A percentile compares a stretch with the other conserved stretches of the same genome.
These are phyloP conservation scores for Ogataea angusta DNA, from an alignment of 805 yeast genomes.

Conservation along the genomic window DNA sequence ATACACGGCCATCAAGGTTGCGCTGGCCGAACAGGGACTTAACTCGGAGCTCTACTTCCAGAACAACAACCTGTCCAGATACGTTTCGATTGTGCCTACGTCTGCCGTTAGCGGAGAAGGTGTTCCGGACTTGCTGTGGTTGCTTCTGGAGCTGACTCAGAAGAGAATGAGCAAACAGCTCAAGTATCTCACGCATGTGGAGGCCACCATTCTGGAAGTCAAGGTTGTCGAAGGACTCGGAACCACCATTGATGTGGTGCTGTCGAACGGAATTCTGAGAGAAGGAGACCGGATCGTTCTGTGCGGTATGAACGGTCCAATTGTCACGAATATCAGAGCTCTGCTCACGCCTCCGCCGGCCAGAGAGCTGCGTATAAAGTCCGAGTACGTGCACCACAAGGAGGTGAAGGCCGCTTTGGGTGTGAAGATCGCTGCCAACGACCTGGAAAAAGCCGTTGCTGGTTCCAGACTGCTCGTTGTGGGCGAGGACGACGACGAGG, in stretches of 20 bases:
- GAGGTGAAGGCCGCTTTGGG: constrained; percentile 99
- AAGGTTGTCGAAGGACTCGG: constrained; percentile 98
- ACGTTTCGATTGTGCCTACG: constrained; percentile 95
- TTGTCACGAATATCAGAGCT: constrained; percentile 94
- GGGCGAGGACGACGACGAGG: constrained; percentile 97
- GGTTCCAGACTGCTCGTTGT: constrained; percentile 95
- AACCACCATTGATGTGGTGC: constrained; percentile 95
- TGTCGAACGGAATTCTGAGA: constrained; percentile 91
- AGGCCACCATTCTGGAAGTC: constrained; percentile 95
- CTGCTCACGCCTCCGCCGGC: constrained; percentile 96
- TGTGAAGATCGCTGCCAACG: constrained; percentile 97
- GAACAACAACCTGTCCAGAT: constrained; percentile 89
- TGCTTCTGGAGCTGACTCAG: constrained; percentile 91
- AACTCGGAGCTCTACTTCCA: constrained; percentile 96
- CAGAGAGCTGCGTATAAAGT: constrained; percentile 91
- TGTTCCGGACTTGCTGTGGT: constrained; percentile 97
- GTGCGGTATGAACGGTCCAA: constrained; percentile 98
- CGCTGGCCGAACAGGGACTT: constrained; percentile 96
- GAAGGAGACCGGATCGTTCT: constrained; percentile 95
- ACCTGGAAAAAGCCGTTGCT: constrained; percentile 97
- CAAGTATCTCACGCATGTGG: constrained; percentile 90
- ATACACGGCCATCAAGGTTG: constrained; percentile 78
- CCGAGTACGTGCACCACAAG: constrained; percentile 95
- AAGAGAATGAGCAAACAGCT: constrained; percentile 98
- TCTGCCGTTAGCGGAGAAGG: constrained; percentile 99